phyloP scores from a whole-genome alignment of 495 filamentous ascomycete species.

The Penicillium pancosmium region DNA sequence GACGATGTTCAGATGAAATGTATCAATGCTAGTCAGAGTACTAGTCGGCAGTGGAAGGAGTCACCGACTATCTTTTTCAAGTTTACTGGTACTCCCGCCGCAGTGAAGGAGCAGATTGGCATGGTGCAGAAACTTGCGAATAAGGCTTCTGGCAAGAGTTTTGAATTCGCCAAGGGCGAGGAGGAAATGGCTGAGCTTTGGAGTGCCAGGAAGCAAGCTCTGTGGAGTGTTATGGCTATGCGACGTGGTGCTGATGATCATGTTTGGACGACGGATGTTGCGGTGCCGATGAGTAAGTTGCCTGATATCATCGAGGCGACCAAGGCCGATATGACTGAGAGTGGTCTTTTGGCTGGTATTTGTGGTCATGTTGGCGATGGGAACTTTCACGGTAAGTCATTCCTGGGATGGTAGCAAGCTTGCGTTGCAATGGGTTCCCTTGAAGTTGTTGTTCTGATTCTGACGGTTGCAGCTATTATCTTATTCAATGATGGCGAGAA shows the following conservation, averaged over 20 bases:
- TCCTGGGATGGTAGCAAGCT: background rate
- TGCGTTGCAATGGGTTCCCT: background rate
- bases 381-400: constrained; percentile 59
- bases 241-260: constrained; percentile 55
- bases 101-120: constrained; percentile 61
- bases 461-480: constrained; percentile 46
- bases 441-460: background rate
- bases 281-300: constrained; percentile 63
- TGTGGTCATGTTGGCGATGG: constrained; percentile 73
- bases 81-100: constrained; percentile 60
- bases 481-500: constrained; percentile 60
- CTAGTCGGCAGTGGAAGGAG: constrained; percentile 60
- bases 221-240: constrained; percentile 65
- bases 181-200: constrained; percentile 62
- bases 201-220: constrained; percentile 62
- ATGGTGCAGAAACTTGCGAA: constrained; percentile 60
- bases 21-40: constrained; percentile 61
- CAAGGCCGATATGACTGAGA: constrained; percentile 58
- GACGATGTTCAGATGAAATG: constrained; percentile 69
- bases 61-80: constrained; percentile 68
- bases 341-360: constrained; percentile 59
- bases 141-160: constrained; percentile 48
- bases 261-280: constrained; percentile 70
- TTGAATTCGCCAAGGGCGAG: constrained; percentile 61
- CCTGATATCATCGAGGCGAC: constrained; percentile 67